Conservation (phyloP, 805 yeast genomes). For the Lipomyces chichibuensis region DNA sequence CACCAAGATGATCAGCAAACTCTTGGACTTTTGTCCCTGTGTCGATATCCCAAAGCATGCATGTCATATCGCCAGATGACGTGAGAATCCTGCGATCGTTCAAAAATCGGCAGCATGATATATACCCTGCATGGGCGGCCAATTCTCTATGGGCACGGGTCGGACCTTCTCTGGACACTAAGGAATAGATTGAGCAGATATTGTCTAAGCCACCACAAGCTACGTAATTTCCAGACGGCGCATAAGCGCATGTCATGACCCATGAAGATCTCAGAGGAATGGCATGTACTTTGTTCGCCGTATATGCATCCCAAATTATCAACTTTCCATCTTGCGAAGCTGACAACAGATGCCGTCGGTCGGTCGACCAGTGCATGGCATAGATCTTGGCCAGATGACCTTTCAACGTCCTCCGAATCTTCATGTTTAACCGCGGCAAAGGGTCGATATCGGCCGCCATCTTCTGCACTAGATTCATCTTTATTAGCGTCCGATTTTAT, state of each 20-base stretch:
- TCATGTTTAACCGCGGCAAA: conserved; percentile 21
- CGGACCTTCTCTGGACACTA: conserved; percentile 27
- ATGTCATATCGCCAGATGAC: conserved; percentile 80
- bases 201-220: conserved; percentile 87
- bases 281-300: conserved; percentile 71
- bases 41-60: conserved; percentile 76
- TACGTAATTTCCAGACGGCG: conserved; percentile 65
- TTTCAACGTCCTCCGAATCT: conserved; percentile 38
- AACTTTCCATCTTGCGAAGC: conserved; percentile 87
- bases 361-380: conserved; percentile 67
- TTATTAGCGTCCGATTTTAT: background rate
- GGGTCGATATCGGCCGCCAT: conserved; percentile 23
- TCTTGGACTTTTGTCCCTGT: conserved; percentile 52
- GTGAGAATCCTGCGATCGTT: conserved; percentile 61
- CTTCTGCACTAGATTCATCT: conserved; percentile 21
- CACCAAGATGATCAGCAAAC: conserved; percentile 51
- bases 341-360: conserved; percentile 62
- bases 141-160: conserved; percentile 33
- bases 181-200: conserved; percentile 68
- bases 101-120: conserved; percentile 73
- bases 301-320: conserved; percentile 77
- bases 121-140: conserved; percentile 76
- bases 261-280: conserved; percentile 75
- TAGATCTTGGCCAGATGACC: conserved; percentile 79
- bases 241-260: conserved; percentile 74